Evolutionary conservation across 83 land plant genomes (phyloP).

Genomic region (Diphasiastrum complanatum): DNA sequence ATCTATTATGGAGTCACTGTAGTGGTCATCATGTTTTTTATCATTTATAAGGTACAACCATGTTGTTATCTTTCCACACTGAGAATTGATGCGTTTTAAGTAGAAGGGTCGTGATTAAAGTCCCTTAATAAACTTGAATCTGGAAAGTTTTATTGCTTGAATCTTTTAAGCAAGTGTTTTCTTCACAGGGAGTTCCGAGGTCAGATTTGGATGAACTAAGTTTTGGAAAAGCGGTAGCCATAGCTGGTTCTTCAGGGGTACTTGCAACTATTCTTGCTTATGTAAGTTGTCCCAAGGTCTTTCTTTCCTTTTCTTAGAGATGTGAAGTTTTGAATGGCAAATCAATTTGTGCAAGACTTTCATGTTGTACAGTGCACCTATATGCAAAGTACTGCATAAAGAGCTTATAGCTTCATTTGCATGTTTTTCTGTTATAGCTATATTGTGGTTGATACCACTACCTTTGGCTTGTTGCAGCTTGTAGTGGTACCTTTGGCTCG

Average conservation of each 20-base stretch:
- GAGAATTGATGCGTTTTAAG: neutral
- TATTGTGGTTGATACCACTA: too few relatives aligned
- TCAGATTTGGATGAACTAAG: neutral
- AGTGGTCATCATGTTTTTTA: slow-evolving; percentile 14
- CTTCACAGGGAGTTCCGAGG: slow-evolving; percentile 12
- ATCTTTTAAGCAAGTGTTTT: neutral
- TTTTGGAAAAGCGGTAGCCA: slow-evolving; percentile 12
- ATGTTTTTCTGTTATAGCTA: too few relatives aligned
- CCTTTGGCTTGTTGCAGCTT: slow-evolving; percentile 13
- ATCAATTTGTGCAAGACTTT: too few relatives aligned
- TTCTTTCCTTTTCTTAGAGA: neutral
- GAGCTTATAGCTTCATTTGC: too few relatives aligned
- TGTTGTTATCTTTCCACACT: neutral
- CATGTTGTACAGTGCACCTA: too few relatives aligned
- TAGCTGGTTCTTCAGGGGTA: slow-evolving; percentile 29
- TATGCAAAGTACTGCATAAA: too few relatives aligned
- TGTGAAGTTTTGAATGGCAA: too few relatives aligned
- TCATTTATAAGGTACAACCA: slow-evolving; percentile 27
- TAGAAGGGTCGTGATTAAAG: too few relatives aligned
- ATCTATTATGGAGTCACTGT: slow-evolving; percentile 27
- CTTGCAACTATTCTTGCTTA: slow-evolving; percentile 20
- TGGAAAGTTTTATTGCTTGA: neutral
- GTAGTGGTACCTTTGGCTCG: slow-evolving; percentile 17
- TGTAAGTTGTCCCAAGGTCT: neutral
- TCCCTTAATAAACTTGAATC: too few relatives aligned